phyloP scores from a whole-genome alignment of 2,329 filamentous ascomycete genomes.

The Fusarium xyrophilum region DNA sequence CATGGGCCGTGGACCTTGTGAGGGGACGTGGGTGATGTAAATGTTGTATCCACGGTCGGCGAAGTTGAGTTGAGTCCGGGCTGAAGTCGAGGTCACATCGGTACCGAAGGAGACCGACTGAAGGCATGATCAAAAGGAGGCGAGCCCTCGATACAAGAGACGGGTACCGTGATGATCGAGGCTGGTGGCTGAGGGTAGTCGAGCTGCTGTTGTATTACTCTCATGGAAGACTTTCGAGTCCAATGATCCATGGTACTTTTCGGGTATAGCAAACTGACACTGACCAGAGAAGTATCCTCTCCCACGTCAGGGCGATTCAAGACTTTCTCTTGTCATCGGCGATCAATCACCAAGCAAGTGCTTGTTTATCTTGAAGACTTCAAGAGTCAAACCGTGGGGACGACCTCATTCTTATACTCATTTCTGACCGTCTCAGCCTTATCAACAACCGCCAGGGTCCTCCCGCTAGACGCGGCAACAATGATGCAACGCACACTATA shows the following conservation, averaged over 20 bases:
- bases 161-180: neutral
- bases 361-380: neutral
- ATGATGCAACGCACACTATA: conserved; percentile 21
- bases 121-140: conserved; percentile 7
- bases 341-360: neutral
- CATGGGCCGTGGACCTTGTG: conserved; percentile 16
- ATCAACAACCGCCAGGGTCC: neutral
- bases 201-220: neutral
- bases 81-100: neutral
- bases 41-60: conserved; percentile 7
- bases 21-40: conserved; percentile 25
- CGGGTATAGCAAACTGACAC: neutral
- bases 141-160: neutral
- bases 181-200: neutral
- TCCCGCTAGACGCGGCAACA: conserved; percentile 6
- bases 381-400: neutral
- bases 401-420: conserved; percentile 30
- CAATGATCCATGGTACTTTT: neutral
- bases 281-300: neutral
- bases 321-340: neutral
- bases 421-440: conserved; percentile 13
- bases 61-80: neutral
- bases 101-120: neutral
- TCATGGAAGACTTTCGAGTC: neutral
- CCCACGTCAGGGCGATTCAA: neutral